Evolutionary conservation across 495 filamentous ascomycete species (phyloP), one percentile per base, ranked within the genome.

Genomic region (Hypoxylon rickii): DNA sequence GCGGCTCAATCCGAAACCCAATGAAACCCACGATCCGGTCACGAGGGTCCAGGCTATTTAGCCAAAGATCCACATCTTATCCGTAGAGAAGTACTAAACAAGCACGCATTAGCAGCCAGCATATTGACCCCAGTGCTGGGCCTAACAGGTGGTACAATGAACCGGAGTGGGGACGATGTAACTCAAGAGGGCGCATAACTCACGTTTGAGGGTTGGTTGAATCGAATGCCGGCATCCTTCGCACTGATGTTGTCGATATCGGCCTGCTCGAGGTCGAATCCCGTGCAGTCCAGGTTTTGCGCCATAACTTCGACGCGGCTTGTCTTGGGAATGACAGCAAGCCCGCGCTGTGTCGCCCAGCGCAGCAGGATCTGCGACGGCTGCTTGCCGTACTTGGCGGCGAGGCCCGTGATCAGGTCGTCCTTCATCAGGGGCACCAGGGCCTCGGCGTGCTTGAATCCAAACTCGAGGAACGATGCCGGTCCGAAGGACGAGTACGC

Each of bases 401-500:
- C 86, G 39, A 92, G 78, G 10, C 51, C 62, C 60, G 82, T 86
- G 69, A 96, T 78, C 48, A 73, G 65, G 3, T 74, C 67, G 69
- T 91, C 79, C 64, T 94, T 86, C 57, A 96, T 86, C 36, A 96
- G 78, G 15, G 82, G 71, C 1, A 82, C 79, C 36, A 83, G 79
- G 66, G 85, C 79, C 61, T 80, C 71, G 11, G 91, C 91, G 56
- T 86, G 77, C 72, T 86, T 70, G 76, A 90, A 86, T 47, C 88
- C 78, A 62, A 96, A 79, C 78, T 95, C 91, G 31, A 87, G 56
- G 83, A 96, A 97, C 55, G 81, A 86, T 64, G 84, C 77, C 8
- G 92, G 92, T 31, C 92, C 92, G 65, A 97, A 96, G 16, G 89
- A 92, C 8, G 88, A 92, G 79, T 96, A 97, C 20, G 88, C 92